These are phyloP conservation scores for Lactarius quietus DNA, from an alignment of 768 basidiomycete species.

Conservation along the genomic window DNA sequence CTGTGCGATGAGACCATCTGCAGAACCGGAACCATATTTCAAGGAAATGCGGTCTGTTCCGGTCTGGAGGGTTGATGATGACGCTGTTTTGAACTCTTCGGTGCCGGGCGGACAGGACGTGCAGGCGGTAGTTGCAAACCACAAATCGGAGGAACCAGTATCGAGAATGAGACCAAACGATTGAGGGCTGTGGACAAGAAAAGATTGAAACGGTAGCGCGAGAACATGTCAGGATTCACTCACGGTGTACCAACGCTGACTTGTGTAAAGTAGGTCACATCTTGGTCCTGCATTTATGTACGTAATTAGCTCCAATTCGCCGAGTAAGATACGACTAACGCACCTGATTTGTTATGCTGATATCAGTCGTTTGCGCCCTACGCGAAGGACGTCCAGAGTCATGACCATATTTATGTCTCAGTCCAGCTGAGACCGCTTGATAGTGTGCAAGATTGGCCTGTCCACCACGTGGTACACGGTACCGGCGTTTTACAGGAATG, in stretches of 20 bases:
- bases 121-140: conserved; percentile 65
- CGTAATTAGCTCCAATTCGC: background rate
- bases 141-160: conserved; percentile 88
- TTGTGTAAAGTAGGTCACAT: conserved; percentile 55
- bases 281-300: conserved; percentile 39
- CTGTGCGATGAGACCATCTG: conserved; percentile 47
- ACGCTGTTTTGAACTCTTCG: conserved; percentile 43
- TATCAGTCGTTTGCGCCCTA: conserved; percentile 37
- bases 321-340: conserved; percentile 17
- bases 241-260: conserved; percentile 56
- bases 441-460: background rate
- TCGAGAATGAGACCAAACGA: conserved; percentile 79
- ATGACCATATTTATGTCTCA: conserved; percentile 46
- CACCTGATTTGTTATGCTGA: conserved; percentile 53
- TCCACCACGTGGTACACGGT: background rate
- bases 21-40: conserved; percentile 68
- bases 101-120: conserved; percentile 38
- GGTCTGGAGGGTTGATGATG: conserved; percentile 41
- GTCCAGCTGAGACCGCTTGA: rapidly evolving
- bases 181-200: conserved; percentile 50
- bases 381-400: conserved; percentile 28
- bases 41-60: conserved; percentile 37
- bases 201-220: background rate
- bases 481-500: conserved; percentile 43
- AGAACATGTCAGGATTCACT: background rate